These are phyloP conservation scores for Calonectria pauciramosa DNA, from an alignment of 2,329 filamentous ascomycete species.

Conservation along the genomic window DNA sequence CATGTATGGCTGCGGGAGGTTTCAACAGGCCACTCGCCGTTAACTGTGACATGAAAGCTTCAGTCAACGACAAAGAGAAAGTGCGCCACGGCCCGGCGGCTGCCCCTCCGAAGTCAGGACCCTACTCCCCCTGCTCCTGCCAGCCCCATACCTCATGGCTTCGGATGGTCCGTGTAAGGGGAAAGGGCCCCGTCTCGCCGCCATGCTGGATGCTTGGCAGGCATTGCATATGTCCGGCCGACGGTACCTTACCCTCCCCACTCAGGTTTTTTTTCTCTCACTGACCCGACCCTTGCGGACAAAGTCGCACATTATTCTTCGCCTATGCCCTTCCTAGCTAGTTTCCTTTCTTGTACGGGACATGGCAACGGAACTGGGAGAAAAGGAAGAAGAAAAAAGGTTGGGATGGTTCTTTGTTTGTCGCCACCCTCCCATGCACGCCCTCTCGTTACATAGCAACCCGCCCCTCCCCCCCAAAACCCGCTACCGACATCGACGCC, in stretches of 20 bases:
- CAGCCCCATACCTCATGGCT: not conserved
- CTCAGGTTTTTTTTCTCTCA: not conserved
- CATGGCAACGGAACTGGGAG: not conserved
- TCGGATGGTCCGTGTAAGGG: constrained; percentile 23
- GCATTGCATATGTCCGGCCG: constrained; percentile 20
- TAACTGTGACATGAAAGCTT: constrained; percentile 44
- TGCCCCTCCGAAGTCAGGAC: constrained; percentile 29
- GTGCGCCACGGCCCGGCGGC: constrained; percentile 22
- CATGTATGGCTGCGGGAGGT: constrained; percentile 3
- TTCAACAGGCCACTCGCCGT: constrained; percentile 32
- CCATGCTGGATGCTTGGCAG: constrained; percentile 2
- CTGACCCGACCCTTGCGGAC: not conserved
- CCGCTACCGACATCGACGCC: not conserved
- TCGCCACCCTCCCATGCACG: not conserved
- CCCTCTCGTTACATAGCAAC: not conserved
- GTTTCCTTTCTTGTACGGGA: not conserved
- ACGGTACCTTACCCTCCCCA: constrained; percentile 19
- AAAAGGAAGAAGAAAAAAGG: not conserved
- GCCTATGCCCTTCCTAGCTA: not conserved
- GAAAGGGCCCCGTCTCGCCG: constrained; percentile 2
- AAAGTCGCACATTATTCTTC: not conserved
- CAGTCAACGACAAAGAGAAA: constrained; percentile 31
- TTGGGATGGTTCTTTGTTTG: not conserved
- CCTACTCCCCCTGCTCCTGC: constrained; percentile 1
- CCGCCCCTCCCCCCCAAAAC: not conserved